These are phyloP conservation scores for Fusarium albosuccineum DNA, from an alignment of 2,329 filamentous ascomycete species.

Conservation along the genomic window DNA sequence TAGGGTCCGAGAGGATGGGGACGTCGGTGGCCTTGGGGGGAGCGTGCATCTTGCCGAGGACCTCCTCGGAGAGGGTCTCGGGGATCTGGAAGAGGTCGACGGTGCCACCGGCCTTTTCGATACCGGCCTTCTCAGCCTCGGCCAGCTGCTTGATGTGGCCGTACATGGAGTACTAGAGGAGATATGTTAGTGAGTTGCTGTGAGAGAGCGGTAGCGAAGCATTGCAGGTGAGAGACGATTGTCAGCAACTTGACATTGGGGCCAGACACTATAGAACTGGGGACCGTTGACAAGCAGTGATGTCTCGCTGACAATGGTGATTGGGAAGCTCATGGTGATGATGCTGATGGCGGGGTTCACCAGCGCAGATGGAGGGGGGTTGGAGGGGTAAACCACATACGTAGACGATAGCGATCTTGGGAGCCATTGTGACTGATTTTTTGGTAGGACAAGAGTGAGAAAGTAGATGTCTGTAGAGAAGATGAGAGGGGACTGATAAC, in stretches of 20 bases:
- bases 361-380: slow-evolving; percentile 1
- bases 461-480: slow-evolving; percentile 7
- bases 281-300: not conserved
- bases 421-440: slow-evolving; percentile 75
- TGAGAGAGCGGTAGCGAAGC: not conserved
- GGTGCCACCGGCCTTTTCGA: slow-evolving; percentile 86
- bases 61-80: slow-evolving; percentile 88
- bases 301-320: slow-evolving; percentile 6
- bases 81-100: slow-evolving; percentile 88
- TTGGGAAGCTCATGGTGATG: slow-evolving; percentile 10
- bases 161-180: slow-evolving; percentile 88
- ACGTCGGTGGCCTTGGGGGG: slow-evolving; percentile 78
- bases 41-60: slow-evolving; percentile 92
- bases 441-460: slow-evolving; percentile 17
- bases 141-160: slow-evolving; percentile 89
- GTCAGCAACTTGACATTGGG: slow-evolving; percentile 4
- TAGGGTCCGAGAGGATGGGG: slow-evolving; percentile 70
- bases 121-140: slow-evolving; percentile 90
- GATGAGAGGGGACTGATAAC: slow-evolving; percentile 7
- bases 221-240: slow-evolving; percentile 5
- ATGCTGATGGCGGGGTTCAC: slow-evolving; percentile 7
- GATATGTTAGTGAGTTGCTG: slow-evolving; percentile 22
- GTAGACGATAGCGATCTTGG: slow-evolving; percentile 92
- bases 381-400: slow-evolving; percentile 64
- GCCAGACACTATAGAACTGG: not conserved